Base-by-base conservation (phyloP, 2,329 filamentous ascomycete genomes). In the Pleurostoma richardsiae region DNA sequence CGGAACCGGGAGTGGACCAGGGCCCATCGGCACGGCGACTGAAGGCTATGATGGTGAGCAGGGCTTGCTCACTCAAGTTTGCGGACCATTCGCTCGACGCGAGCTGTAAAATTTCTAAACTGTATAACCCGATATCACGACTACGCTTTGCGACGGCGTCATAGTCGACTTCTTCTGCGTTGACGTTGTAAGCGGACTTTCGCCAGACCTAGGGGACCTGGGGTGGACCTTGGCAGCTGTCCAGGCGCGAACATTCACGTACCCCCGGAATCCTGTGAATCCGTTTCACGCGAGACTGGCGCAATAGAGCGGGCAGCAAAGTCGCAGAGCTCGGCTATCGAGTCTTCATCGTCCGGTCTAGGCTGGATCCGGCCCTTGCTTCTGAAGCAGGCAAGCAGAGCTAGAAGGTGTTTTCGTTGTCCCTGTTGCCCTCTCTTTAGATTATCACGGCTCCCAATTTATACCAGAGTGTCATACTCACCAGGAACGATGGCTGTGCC, bases 1-100 rank as follows among this genome's bases (percentile, higher is more conserved):
- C 56, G 2, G 67, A 59, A 3, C 54, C 43, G 2, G 47, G 11
- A 2, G 66, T 70, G 4, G 67, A 48, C 56, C 56, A 61, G 8
- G 55, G 52, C 19, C 10, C 10, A 11, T 56, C 51, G 4, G 31
- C 41, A 7, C 48, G 30, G 30, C 64, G 61, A 5, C 59, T 57
- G 49, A 65, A 66, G 2, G 64, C 59, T 8, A 67, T 52, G 4
- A 69, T 43, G 4, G 63, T 62, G 44, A 66, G 51, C 1, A 71
- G 47, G 3, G 59, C 48, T 6, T 63, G 50, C 6, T 54, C 44
- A 31, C 53, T 51, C 19, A 59, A 43, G 28, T 29, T 42, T 31
- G 41, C 39, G 10, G 42, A 43, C 30, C 45, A 41, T 2, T 46
- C 30, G 7, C 30, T 39, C 30, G 5, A 8, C 28, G 29, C 19